Base-by-base conservation (phyloP, 106 monocot species). In the Dendrobium huoshanense region DNA sequence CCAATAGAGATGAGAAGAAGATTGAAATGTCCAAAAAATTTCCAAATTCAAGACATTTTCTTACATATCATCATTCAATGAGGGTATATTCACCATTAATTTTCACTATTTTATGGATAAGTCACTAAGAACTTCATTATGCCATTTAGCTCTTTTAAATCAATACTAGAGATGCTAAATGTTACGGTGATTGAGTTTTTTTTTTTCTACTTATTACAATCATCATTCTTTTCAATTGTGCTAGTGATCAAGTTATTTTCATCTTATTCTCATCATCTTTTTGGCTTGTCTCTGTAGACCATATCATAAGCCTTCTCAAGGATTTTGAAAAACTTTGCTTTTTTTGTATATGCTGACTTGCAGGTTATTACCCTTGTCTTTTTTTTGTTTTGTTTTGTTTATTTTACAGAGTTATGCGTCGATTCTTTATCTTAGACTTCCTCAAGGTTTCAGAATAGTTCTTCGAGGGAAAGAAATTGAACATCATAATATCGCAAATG, bases 41-140 rank as follows among this genome's bases (percentile, higher is more conserved):
- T 80, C 96, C 94, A 7, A 94, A 97, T 81, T 94, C 96, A 6
- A 87, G 58, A 77, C 96, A 97, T 87, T 97, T 92, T 79, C 75
- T 97, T 16, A 92, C 96, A 10, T 94, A 97, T 74, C 87, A 83
- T 24, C 96, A 97, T 82, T 97, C 96, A 70, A 59, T 96, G 33
- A 85, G 96, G 94, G 96, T 96, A 87, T 72, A 16, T 24, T 65
- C n/a, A 65, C 6, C 64, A 65, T 65, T 25, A 65, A 24, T 24
- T 65, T 22, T n/a, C 5, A 1, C 64, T 15, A 65, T 27, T 64
- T 65, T 65, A 25, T 65, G 64, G 24, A 61, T 37, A 61, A 61
- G 18, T 61, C 61, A 61, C 2, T n/a, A n/a, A 17, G 0, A 18
- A 17, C 4, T 65, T 65, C 64, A 24, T 65, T 25, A 65, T 65